Evolutionary conservation across 768 basidiomycete species (phyloP), one percentile per base, ranked within the genome.

Genomic region (Paxillus ammoniavirescens): DNA sequence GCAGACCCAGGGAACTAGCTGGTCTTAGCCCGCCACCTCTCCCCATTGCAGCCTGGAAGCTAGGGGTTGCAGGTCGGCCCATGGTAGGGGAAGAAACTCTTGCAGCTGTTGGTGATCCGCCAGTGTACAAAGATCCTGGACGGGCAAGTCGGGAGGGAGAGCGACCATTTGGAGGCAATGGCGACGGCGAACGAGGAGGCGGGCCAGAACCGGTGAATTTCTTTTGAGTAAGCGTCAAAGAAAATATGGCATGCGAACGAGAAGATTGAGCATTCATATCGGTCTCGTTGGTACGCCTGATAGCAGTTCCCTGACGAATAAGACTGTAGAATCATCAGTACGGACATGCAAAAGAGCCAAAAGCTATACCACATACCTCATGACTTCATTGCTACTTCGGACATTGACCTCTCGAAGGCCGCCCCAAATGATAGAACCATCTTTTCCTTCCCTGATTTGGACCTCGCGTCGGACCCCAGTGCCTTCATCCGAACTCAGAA

Each of bases 241-340:
- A 98, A 73, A 99, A 98, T 71, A 99, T 98, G 57, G 97, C 97
- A 80, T 99, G 97, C 28, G 93, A 97, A 53, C 97, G 89, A 38
- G 96, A 98, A 2, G 91, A 94, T 69, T 97, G 93, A 23, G 96
- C 93, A 69, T 99, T 99, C 96, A 98, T 98, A 66, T 93, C 92
- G 31, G 97, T 99, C 70, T 95, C 92, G 58, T 96, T 95, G 9
- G 97, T 98, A 51, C 95, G 85, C 30, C 97, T 82, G 41, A 96
- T 89, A 14, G 91, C 82, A 8, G 93, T 89, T 17, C 97, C 97
- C 60, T 91, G 86, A 57, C 89, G 87, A 52, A 99, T 83, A 50
- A 94, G 82, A 66, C 91, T 93, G 68, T 33, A n/a, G 56, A 63
- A 49, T 54, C 36, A 56, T 65, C 59, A 60, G 60, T 61, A 55